These are phyloP conservation scores for Cairneyella variabilis DNA, from an alignment of 495 filamentous ascomycete genomes.

Conservation along the genomic window DNA sequence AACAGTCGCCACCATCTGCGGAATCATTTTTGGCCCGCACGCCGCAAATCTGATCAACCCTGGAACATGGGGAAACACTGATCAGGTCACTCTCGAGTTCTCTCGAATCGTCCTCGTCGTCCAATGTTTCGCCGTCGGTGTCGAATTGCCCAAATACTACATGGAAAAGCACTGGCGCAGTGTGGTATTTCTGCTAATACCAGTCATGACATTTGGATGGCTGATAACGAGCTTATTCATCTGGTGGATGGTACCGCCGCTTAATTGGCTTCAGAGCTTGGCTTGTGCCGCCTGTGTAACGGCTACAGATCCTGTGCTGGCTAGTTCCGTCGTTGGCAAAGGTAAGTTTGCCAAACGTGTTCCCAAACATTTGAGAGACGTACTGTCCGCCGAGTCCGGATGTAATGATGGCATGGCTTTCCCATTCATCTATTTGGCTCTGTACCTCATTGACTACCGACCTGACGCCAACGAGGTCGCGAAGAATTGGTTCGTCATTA, in stretches of 20 bases:
- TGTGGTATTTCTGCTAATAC: conserved; percentile 80
- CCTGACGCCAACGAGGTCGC: conserved; percentile 64
- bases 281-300: conserved; percentile 90
- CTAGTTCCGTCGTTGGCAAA: conserved; percentile 97
- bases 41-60: conserved; percentile 90
- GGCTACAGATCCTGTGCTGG: conserved; percentile 95
- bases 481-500: conserved; percentile 84
- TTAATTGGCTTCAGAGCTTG: conserved; percentile 87
- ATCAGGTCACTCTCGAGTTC: conserved; percentile 95
- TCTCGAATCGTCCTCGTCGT: conserved; percentile 97
- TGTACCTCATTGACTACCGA: conserved; percentile 82
- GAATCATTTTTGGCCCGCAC: conserved; percentile 96
- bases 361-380: conserved; percentile 92
- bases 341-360: conserved; percentile 98
- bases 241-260: conserved; percentile 84
- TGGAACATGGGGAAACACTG: conserved; percentile 80
- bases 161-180: conserved; percentile 99
- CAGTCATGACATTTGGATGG: conserved; percentile 98
- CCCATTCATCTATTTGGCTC: conserved; percentile 90
- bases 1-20: conserved; percentile 91
- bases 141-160: conserved; percentile 95
- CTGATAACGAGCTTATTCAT: conserved; percentile 91
- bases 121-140: conserved; percentile 98
- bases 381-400: conserved; percentile 94
- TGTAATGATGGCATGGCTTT: conserved; percentile 99